These are phyloP conservation scores for Cladophialophora immunda DNA, from an alignment of 2,329 filamentous ascomycete genomes.

Conservation along the genomic window DNA sequence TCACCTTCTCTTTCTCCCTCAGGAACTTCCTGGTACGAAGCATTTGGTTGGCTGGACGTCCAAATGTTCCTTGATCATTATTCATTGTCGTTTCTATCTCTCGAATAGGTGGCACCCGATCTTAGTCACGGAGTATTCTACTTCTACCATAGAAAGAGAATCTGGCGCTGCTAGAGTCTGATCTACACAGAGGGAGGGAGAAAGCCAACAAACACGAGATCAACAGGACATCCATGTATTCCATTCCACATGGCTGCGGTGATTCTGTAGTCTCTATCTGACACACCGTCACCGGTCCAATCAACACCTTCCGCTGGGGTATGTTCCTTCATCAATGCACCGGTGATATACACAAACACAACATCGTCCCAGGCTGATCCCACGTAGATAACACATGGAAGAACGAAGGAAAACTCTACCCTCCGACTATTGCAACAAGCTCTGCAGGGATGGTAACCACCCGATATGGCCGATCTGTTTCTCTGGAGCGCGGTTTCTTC, in stretches of 20 bases:
- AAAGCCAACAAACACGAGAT: neutral
- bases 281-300: neutral
- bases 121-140: too few relatives aligned
- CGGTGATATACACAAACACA: slow-evolving; percentile 5
- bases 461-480: neutral
- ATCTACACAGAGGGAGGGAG: neutral
- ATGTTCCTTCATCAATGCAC: neutral
- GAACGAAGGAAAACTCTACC: slow-evolving; percentile 4
- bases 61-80: too few relatives aligned
- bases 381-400: neutral
- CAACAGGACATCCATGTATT: neutral
- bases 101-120: too few relatives aligned
- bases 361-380: neutral
- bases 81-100: too few relatives aligned
- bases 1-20: neutral
- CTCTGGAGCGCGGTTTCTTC: neutral
- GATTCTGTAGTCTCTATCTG: slow-evolving; percentile 4
- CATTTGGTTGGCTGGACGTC: too few relatives aligned
- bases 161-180: too few relatives aligned
- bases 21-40: too few relatives aligned
- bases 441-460: neutral
- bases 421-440: neutral
- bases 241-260: neutral
- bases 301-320: neutral
- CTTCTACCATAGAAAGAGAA: neutral